phyloP scores from a whole-genome alignment of 345 rosid species.

The Gynandropsis gynandra region DNA sequence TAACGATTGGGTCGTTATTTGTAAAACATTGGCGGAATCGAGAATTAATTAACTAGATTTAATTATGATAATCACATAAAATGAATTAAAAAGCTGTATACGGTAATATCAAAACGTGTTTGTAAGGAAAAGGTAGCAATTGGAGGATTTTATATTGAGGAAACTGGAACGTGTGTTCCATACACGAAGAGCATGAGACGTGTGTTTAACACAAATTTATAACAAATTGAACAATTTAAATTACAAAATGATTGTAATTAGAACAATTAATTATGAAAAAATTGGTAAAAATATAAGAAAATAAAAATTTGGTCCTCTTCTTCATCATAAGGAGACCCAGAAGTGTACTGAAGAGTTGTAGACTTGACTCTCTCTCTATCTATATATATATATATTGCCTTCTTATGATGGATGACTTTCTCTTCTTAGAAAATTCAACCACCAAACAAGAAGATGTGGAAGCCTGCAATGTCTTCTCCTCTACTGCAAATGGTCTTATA shows the following conservation, averaged over 20 bases:
- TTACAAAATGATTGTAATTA: conserved; percentile 2
- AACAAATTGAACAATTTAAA: no score
- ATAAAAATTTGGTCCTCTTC: no score
- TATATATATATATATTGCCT: background rate
- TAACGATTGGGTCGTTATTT: no score
- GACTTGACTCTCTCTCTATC: background rate
- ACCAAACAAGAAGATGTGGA: background rate
- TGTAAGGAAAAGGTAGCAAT: no score
- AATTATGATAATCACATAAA: no score
- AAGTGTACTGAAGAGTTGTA: background rate
- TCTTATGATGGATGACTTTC: background rate
- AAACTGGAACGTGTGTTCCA: conserved; percentile 18
- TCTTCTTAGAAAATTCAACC: background rate
- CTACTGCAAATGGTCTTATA: conserved; percentile 7
- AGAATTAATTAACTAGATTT: no score
- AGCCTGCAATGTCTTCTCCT: background rate
- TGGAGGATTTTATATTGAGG: background rate
- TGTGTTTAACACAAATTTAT: no score
- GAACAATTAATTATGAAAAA: background rate
- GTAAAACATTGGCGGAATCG: no score
- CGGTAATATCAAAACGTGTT: no score
- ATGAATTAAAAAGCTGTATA: no score
- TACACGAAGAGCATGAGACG: background rate
- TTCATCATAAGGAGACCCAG: background rate
- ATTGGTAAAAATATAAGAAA: no score